Base-by-base conservation (phyloP, 1,284 basidiomycete genomes). In the Boletus semigastroideus region DNA sequence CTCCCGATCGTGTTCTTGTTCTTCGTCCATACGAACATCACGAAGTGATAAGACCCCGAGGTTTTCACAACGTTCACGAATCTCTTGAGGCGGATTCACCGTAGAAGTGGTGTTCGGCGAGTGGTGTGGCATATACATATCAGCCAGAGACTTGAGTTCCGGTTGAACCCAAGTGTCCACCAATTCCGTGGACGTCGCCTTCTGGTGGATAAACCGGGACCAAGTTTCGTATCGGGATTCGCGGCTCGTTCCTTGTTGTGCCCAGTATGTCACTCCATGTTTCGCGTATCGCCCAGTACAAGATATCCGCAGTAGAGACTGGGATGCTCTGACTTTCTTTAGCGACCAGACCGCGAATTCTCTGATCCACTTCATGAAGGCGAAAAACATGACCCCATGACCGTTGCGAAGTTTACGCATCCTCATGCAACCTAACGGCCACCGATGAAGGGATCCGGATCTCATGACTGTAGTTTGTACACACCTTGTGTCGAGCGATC, bases 371-470 rank as follows among this genome's bases (percentile, higher is more conserved):
- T 4, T 44, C 42, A 8, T 14, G 20, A 17, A 34, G 36, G 28
- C 28, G n/a, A 44, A 37, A 17, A 49, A 44, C 42, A 45, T 49
- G 16, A 49, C 28, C n/a, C 48, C 43, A 5, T 43, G 33, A n/a
- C 41, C 41, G 11, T 44, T 25, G 5, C 41, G 41, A 1, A 49
- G 34, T 16, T 43, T 49, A 12, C 34, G 41, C 41, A 49, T 49
- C 6, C 40, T 40, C 40, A 12, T 27, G 41, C 41, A 49, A 43
- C 10, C 40, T 39, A 31, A 27, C 9, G 6, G 25, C 22, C 2
- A 19, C n/a, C 8, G 31, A 19, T 49, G 7, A 48, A 17, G 7
- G 13, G 1, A 9, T 14, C 9, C 22, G 22, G 5, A 17, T 9
- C 4, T 2, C 10, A 22, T 2, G 12, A 20, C 4, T 1, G 14